Conservation (phyloP, 2,329 filamentous ascomycete genomes). For the Neonectria sp. region DNA sequence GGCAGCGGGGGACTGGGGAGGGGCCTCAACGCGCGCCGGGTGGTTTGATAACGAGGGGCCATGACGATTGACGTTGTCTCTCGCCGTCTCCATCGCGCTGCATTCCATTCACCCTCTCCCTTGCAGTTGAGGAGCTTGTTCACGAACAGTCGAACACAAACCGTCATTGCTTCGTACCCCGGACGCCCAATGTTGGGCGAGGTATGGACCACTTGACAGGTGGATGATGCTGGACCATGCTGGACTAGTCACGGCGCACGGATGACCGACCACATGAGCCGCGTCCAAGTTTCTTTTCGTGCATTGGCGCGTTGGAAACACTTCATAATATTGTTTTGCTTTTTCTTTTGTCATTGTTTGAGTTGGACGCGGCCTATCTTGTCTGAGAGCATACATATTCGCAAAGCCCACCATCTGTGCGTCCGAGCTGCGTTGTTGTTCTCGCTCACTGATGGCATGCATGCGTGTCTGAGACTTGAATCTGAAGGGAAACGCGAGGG, state of each 20-base stretch:
- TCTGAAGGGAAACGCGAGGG: conserved; percentile 35
- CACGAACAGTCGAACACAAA: neutral
- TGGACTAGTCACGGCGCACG: conserved; percentile 10
- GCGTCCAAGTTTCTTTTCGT: neutral
- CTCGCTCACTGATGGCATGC: conserved; percentile 22
- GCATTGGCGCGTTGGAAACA: conserved; percentile 8
- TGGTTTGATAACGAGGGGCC: conserved; percentile 17
- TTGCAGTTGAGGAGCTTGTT: conserved; percentile 14
- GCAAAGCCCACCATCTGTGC: neutral
- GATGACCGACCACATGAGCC: conserved; percentile 14
- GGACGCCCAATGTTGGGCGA: conserved; percentile 21
- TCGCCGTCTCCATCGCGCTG: neutral
- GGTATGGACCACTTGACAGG: conserved; percentile 8
- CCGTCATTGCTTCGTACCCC: conserved; percentile 16
- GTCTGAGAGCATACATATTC: neutral
- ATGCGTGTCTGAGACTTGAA: conserved; percentile 38
- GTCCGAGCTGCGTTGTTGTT: neutral
- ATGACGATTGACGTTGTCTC: conserved; percentile 6
- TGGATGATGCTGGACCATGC: neutral
- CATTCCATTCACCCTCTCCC: conserved; percentile 20
- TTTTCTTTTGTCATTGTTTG: neutral
- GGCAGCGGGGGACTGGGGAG: conserved; percentile 16
- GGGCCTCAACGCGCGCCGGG: conserved; percentile 7
- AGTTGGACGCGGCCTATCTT: neutral
- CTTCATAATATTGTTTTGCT: conserved; percentile 4